phyloP scores from a whole-genome alignment of 192 early-diverging fungal species.

The Geranomyces variabilis region DNA sequence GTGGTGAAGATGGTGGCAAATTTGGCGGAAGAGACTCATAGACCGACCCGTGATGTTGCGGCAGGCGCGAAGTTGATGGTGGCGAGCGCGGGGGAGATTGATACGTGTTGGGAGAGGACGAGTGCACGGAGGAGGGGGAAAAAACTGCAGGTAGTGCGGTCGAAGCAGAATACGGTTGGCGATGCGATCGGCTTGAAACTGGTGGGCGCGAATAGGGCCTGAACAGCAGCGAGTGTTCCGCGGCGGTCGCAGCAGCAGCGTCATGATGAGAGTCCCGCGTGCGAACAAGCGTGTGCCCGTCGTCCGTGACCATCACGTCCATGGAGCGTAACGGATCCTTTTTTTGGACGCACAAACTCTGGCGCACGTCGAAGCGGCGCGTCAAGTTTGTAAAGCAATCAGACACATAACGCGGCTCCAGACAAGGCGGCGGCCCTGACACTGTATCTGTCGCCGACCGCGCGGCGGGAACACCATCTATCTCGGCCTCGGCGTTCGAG shows the following conservation, averaged over 20 bases:
- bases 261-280: not conserved
- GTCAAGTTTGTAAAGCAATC: slow-evolving; percentile 1
- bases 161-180: not conserved
- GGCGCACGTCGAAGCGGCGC: not conserved
- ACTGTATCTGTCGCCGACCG: not conserved
- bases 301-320: not conserved
- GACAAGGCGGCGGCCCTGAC: slow-evolving; percentile 13
- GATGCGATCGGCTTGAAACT: not conserved
- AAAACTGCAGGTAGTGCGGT: not conserved
- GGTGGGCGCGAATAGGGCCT: not conserved
- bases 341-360: not conserved
- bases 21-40: too few relatives aligned
- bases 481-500: not conserved
- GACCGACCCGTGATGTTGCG: too few relatives aligned
- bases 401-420: slow-evolving; percentile 24
- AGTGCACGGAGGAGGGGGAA: not conserved
- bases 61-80: not conserved
- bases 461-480: not conserved
- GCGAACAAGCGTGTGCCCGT: not conserved
- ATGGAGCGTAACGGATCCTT: not conserved
- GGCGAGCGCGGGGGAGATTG: slow-evolving; percentile 18
- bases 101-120: slow-evolving; percentile 15
- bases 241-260: not conserved
- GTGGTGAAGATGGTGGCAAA: too few relatives aligned
- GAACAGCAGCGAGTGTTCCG: not conserved